phyloP scores from a whole-genome alignment of 1,139 yeast genomes.

The Scheffersomyces cryptocercus region DNA sequence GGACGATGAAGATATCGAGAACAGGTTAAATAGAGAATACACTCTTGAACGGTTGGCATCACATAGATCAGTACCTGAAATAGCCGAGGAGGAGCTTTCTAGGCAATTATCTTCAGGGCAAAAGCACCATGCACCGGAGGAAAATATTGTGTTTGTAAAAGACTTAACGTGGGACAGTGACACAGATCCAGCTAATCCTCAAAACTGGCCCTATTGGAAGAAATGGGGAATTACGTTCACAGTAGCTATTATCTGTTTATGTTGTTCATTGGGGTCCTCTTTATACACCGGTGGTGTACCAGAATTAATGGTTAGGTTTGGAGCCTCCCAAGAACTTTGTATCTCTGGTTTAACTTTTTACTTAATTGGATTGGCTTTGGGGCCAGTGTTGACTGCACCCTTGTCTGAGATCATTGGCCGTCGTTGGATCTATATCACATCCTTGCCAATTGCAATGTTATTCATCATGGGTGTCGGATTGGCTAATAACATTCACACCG shows the following conservation, averaged over 20 bases:
- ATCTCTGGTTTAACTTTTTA: conserved; percentile 71
- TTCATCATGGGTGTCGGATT: conserved; percentile 78
- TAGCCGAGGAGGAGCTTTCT: conserved; percentile 4
- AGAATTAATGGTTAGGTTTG: conserved; percentile 47
- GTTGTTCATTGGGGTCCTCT: conserved; percentile 72
- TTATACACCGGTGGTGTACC: conserved; percentile 63
- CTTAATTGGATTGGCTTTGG: conserved; percentile 67
- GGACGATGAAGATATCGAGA: conserved; percentile 10
- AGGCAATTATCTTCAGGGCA: not conserved
- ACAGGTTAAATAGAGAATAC: conserved; percentile 21
- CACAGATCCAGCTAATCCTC: conserved; percentile 61
- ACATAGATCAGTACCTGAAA: conserved; percentile 16
- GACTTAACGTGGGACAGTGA: conserved; percentile 64
- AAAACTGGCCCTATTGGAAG: conserved; percentile 62
- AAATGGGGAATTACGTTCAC: conserved; percentile 67
- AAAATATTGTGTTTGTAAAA: conserved; percentile 32
- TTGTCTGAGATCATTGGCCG: conserved; percentile 75
- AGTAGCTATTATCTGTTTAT: conserved; percentile 63
- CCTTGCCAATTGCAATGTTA: conserved; percentile 69
- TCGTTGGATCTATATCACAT: conserved; percentile 56
- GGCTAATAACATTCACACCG: conserved; percentile 53
- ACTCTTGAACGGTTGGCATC: conserved; percentile 21
- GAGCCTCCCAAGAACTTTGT: conserved; percentile 57
- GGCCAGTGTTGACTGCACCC: conserved; percentile 79
- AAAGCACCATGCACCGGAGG: conserved; percentile 8